Conservation (phyloP, 176 grass and related monocot genomes). For the Musa schizocarpa region DNA sequence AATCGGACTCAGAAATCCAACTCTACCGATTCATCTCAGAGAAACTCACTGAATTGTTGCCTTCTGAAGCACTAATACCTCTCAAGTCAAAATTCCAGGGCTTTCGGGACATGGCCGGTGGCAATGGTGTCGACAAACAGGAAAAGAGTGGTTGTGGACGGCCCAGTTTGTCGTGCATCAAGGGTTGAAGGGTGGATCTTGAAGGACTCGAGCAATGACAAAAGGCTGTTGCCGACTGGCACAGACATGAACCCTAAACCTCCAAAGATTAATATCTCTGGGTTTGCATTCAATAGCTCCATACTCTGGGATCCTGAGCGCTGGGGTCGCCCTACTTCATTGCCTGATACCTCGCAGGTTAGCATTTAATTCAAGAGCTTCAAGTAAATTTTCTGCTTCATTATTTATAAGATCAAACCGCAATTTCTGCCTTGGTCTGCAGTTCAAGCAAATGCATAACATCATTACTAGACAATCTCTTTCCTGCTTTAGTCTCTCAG, state of each 20-base stretch:
- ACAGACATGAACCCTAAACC: neutral
- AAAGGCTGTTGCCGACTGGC: neutral
- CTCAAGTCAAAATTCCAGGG: constrained; percentile 32
- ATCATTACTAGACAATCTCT: too few relatives aligned
- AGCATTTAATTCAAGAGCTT: neutral
- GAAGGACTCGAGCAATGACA: constrained; percentile 38
- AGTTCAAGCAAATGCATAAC: too few relatives aligned
- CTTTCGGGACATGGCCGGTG: constrained; percentile 85
- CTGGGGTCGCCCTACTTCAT: constrained; percentile 28
- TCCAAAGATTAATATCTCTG: constrained; percentile 32
- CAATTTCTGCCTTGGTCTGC: too few relatives aligned
- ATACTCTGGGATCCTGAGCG: constrained; percentile 54
- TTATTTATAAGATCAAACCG: too few relatives aligned
- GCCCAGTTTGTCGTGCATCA: constrained; percentile 70
- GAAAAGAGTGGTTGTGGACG: constrained; percentile 69
- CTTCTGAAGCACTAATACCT: neutral
- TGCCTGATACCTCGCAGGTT: constrained; percentile 36
- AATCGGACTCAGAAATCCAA: too few relatives aligned
- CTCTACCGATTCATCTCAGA: too few relatives aligned
- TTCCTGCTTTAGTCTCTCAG: too few relatives aligned
- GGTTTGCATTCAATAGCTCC: constrained; percentile 56
- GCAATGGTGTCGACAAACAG: constrained; percentile 53
- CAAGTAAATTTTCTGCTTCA: neutral
- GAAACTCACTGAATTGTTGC: neutral
- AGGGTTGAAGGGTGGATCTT: constrained; percentile 83